Evolutionary conservation across 768 basidiomycete genomes (phyloP).

Genomic region (Leccinum rimulosum): DNA sequence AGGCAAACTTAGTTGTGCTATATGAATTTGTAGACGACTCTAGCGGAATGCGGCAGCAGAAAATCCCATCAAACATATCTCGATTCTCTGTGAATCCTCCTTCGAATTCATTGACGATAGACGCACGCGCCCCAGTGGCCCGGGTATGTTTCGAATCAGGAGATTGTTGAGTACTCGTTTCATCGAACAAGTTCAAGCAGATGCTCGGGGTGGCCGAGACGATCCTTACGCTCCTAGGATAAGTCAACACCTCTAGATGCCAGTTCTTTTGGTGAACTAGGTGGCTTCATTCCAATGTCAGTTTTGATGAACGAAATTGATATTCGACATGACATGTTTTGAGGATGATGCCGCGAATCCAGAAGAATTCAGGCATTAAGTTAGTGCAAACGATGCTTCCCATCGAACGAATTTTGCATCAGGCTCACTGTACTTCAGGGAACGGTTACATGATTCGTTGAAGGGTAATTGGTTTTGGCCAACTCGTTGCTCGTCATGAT

Average conservation of each 20-base stretch:
- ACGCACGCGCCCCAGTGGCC: too few species aligned
- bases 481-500: slow-evolving; percentile 1
- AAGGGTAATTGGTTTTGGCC: slow-evolving; percentile 6
- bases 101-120: slow-evolving; percentile 19
- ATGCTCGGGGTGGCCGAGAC: slow-evolving; percentile 42
- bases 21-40: too few species aligned
- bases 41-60: slow-evolving; percentile 32
- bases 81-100: background rate
- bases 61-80: slow-evolving; percentile 48
- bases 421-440: slow-evolving; percentile 5
- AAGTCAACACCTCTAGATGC: slow-evolving; percentile 56
- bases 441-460: background rate
- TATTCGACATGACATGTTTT: background rate
- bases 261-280: slow-evolving; percentile 52
- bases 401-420: slow-evolving; percentile 47
- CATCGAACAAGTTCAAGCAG: slow-evolving; percentile 51
- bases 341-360: background rate
- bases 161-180: slow-evolving; percentile 48
- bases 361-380: slow-evolving; percentile 45
- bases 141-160: slow-evolving; percentile 70
- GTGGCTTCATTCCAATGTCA: slow-evolving; percentile 51
- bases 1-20: too few species aligned
- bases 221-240: slow-evolving; percentile 39
- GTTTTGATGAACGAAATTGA: slow-evolving; percentile 51
- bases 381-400: slow-evolving; percentile 57